Conservation (phyloP, 305 asterid genomes). For the Fraxinus ornus region DNA sequence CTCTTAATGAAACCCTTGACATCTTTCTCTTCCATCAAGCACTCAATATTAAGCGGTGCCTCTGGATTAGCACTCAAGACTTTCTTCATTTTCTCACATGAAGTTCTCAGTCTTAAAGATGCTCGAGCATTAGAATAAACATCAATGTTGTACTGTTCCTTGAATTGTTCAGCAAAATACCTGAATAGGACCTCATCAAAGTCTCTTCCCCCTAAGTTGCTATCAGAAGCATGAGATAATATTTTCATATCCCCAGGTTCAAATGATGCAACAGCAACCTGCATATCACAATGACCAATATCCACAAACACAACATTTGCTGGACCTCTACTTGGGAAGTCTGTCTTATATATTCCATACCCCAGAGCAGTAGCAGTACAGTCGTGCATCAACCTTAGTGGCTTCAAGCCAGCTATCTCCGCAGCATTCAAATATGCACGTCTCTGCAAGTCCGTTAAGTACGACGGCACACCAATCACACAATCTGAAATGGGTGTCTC, state of each 20-base stretch:
- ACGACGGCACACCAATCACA: slow-evolving; percentile 81
- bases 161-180: slow-evolving; percentile 71
- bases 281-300: slow-evolving; percentile 93
- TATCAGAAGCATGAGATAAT: slow-evolving; percentile 79
- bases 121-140: slow-evolving; percentile 81
- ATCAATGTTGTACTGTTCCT: slow-evolving; percentile 69
- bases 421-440: slow-evolving; percentile 87
- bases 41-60: slow-evolving; percentile 88
- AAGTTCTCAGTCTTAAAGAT: slow-evolving; percentile 73
- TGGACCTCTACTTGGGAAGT: slow-evolving; percentile 49
- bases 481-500: slow-evolving; percentile 59
- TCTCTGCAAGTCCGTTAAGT: slow-evolving; percentile 84
- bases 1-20: slow-evolving; percentile 83
- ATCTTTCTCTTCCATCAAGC: slow-evolving; percentile 98
- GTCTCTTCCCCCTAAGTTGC: slow-evolving; percentile 89
- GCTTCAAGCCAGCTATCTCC: slow-evolving; percentile 79
- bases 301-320: slow-evolving; percentile 82
- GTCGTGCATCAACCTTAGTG: slow-evolving; percentile 85
- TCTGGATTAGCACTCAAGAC: slow-evolving; percentile 96
- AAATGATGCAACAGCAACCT: slow-evolving; percentile 80
- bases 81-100: slow-evolving; percentile 96
- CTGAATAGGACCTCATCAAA: slow-evolving; percentile 82
- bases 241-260: slow-evolving; percentile 75
- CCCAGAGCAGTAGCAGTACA: slow-evolving; percentile 92
- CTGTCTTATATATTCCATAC: slow-evolving; percentile 87